Percentiles rank a stretch among this genome's conserved stretches.
Conservation (phyloP, 768 basidiomycete species). For the Sistotremastrum niveocremeum region DNA sequence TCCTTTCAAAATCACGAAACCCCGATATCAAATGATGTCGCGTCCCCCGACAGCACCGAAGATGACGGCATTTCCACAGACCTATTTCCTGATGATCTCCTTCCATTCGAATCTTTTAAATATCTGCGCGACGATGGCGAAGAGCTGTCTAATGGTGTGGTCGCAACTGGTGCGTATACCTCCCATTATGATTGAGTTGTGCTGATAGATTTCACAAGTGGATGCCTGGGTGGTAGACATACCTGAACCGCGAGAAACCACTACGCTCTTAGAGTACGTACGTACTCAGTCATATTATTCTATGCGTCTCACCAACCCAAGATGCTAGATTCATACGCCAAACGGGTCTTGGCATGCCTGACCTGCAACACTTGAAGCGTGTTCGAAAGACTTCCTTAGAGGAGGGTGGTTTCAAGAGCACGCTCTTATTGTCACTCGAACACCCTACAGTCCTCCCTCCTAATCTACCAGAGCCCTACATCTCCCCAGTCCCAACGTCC, state of each 20-base stretch:
- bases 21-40: too few species aligned
- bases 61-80: slow-evolving; percentile 28
- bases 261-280: slow-evolving; percentile 47
- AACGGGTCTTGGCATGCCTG: slow-evolving; percentile 41
- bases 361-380: slow-evolving; percentile 65
- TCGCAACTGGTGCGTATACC: slow-evolving; percentile 37
- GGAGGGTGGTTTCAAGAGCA: slow-evolving; percentile 20
- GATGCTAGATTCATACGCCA: slow-evolving; percentile 53
- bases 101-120: slow-evolving; percentile 56
- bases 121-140: slow-evolving; percentile 42
- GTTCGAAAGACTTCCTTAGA: slow-evolving; percentile 35
- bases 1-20: slow-evolving; percentile 7
- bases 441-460: slow-evolving; percentile 23
- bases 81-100: slow-evolving; percentile 38
- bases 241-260: slow-evolving; percentile 43
- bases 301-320: not conserved
- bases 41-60: too few species aligned
- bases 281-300: not conserved
- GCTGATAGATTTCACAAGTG: slow-evolving; percentile 24
- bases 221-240: slow-evolving; percentile 71
- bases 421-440: slow-evolving; percentile 40
- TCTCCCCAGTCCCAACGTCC: slow-evolving; percentile 45
- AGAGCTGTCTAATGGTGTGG: slow-evolving; percentile 42
- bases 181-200: not conserved
- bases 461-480: slow-evolving; percentile 43